Evolutionary conservation across 805 yeast genomes (phyloP).

Genomic region (Millerozyma miso): DNA sequence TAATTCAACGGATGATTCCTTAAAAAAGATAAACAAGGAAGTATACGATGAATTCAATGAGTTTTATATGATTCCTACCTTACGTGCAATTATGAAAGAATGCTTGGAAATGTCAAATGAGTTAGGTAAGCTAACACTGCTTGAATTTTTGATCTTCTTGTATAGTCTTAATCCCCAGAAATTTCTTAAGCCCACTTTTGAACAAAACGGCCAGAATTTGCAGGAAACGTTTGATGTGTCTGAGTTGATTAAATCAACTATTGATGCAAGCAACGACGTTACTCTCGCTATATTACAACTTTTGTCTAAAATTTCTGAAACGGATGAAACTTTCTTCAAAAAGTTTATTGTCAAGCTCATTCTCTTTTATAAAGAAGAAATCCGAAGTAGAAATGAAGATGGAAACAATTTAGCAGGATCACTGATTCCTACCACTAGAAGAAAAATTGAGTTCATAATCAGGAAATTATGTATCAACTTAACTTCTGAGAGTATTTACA

Average conservation of each 20-base stretch:
- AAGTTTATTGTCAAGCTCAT: slow-evolving; percentile 71
- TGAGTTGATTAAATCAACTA: slow-evolving; percentile 68
- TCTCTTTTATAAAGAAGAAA: slow-evolving; percentile 64
- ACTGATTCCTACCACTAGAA: slow-evolving; percentile 24
- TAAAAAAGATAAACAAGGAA: slow-evolving; percentile 40
- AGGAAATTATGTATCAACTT: slow-evolving; percentile 78
- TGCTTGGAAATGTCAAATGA: slow-evolving; percentile 49
- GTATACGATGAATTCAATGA: slow-evolving; percentile 39
- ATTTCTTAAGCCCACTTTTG: slow-evolving; percentile 28
- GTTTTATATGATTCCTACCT: slow-evolving; percentile 44
- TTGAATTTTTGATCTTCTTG: slow-evolving; percentile 86
- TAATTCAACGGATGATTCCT: slow-evolving; percentile 25
- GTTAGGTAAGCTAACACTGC: slow-evolving; percentile 72
- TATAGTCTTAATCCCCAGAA: slow-evolving; percentile 55
- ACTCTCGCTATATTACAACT: slow-evolving; percentile 69
- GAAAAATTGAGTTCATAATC: slow-evolving; percentile 65
- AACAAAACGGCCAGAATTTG: slow-evolving; percentile 34
- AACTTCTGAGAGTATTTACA: slow-evolving; percentile 78
- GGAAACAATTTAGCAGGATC: background rate
- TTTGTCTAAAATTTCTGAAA: slow-evolving; percentile 69
- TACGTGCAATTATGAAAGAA: slow-evolving; percentile 69
- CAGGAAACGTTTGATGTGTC: slow-evolving; percentile 50
- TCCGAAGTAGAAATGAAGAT: slow-evolving; percentile 4
- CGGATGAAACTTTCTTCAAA: slow-evolving; percentile 71
- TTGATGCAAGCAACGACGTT: slow-evolving; percentile 70